phyloP scores from a whole-genome alignment of 345 rosid species.

The Brassica juncea region DNA sequence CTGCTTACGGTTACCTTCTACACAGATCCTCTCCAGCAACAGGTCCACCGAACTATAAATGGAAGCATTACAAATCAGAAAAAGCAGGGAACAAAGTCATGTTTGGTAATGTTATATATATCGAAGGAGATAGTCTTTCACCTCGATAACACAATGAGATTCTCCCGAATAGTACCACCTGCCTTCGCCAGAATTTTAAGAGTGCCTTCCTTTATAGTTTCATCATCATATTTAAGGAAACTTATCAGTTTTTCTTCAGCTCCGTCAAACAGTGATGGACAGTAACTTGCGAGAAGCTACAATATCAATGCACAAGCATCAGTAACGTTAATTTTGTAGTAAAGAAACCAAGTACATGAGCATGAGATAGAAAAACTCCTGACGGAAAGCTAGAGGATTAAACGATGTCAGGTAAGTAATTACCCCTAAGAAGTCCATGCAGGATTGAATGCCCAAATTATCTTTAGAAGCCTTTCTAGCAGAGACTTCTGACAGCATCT shows the following conservation, averaged over 20 bases:
- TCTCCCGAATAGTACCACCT: slow-evolving; percentile 93
- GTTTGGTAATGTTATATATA: slow-evolving; percentile 5
- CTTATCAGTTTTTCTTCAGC: slow-evolving; percentile 76
- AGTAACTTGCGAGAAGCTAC: slow-evolving; percentile 82
- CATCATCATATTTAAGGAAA: slow-evolving; percentile 85
- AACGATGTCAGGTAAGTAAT: slow-evolving; percentile 31
- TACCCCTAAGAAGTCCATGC: slow-evolving; percentile 96
- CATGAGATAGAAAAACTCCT: slow-evolving; percentile 1
- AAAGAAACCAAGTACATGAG: slow-evolving; percentile 4
- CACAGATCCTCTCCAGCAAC: slow-evolving; percentile 82
- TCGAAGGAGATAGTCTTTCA: slow-evolving; percentile 31
- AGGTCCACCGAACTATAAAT: slow-evolving; percentile 86
- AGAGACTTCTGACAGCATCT: slow-evolving; percentile 63
- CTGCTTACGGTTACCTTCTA: slow-evolving; percentile 93
- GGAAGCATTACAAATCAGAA: slow-evolving; percentile 38
- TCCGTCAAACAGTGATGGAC: slow-evolving; percentile 80
- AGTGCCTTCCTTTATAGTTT: slow-evolving; percentile 82
- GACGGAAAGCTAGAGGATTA: slow-evolving; percentile 7
- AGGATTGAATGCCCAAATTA: slow-evolving; percentile 52
- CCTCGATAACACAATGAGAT: slow-evolving; percentile 81
- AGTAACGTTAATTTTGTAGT: not conserved
- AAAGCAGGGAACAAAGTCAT: slow-evolving; percentile 21
- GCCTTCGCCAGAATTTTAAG: slow-evolving; percentile 93
- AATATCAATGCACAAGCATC: slow-evolving; percentile 21
- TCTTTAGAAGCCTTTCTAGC: slow-evolving; percentile 67